Evolutionary conservation across 495 filamentous ascomycete genomes (phyloP), one percentile per base, ranked within the genome.

Genomic region (Aspergillus panamensis): DNA sequence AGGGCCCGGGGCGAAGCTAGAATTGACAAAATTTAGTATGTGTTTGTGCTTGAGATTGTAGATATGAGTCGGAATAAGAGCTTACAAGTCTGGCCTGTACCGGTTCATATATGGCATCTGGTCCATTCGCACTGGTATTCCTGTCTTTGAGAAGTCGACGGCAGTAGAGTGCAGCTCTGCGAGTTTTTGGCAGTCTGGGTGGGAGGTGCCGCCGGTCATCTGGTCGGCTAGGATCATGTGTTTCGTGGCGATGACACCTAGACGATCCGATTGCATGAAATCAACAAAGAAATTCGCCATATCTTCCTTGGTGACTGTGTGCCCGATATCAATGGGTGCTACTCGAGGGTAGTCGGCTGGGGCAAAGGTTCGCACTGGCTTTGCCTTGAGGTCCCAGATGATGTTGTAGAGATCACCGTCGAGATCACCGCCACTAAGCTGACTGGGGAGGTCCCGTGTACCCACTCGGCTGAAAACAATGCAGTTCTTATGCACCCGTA

Each of bases 91-190:
- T 6, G 85, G 85, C 10, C 81, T 72, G 31, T 61, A 68, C 1
- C 56, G 65, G 42, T 64, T 72, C 53, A 65, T 70, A 39, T 43
- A 69, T 6, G 79, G 85, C 30, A 80, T 62, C 33, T 73, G 58
- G 1, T 30, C 51, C 47, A 80, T 71, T 14, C 32, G 55, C 16
- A 92, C 89, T 0, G 86, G 79, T 29, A 84, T 81, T 0, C 91
- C 91, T 0, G 87, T 85, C 66, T 96, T 94, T 2, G 85, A 88
- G 61, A 87, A 96, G 67, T 96, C 90, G 1, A 96, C 91, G 0
- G 88, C 90, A 0, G 77, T 85, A 0, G 90, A 94, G 53, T 87
- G 84, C 65, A 94, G 69, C 52, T 82, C 75, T 3, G 91, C 89
- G 1, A 95, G 74, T 12, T 68, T 70, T 14, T 83, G 68, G 54